These are phyloP conservation scores for Xylaria sp. DNA, from an alignment of 2,329 filamentous ascomycete genomes.

Conservation along the genomic window DNA sequence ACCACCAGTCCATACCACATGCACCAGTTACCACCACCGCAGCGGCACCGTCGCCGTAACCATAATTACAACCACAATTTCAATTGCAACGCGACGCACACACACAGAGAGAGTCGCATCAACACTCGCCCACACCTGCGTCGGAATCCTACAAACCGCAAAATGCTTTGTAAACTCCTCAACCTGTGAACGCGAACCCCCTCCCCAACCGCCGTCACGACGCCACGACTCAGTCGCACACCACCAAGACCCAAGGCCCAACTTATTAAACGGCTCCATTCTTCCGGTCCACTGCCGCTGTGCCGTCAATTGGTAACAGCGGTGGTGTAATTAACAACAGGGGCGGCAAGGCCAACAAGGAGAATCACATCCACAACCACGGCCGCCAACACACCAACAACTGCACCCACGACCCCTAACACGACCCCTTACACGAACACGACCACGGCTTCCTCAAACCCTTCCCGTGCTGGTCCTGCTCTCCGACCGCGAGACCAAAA, in stretches of 20 bases:
- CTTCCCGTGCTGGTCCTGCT: conserved; percentile 21
- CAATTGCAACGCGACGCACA: neutral
- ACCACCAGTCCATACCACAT: neutral
- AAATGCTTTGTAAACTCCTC: neutral
- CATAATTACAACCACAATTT: too few species aligned
- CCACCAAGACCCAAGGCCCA: neutral
- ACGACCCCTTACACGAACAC: too few species aligned
- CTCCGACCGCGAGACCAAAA: conserved; percentile 43
- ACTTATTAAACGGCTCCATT: neutral
- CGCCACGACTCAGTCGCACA: neutral
- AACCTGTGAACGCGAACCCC: conserved; percentile 44
- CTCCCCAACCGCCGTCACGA: conserved; percentile 31
- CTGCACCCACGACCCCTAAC: neutral
- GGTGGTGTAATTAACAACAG: neutral
- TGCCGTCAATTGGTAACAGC: neutral
- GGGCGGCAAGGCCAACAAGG: conserved; percentile 16
- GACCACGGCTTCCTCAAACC: conserved; percentile 7
- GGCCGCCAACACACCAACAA: conserved; percentile 17
- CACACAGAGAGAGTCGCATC: neutral
- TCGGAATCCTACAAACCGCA: neutral
- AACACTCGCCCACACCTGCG: neutral
- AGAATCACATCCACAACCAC: conserved; percentile 11
- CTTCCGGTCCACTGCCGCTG: neutral
- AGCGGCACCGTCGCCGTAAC: neutral
- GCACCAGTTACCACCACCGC: neutral